Percentiles rank a stretch among this genome's conserved stretches.
Evolutionary conservation across 345 rosid genomes (phyloP).

Genomic region (Sisymbrium irio): DNA sequence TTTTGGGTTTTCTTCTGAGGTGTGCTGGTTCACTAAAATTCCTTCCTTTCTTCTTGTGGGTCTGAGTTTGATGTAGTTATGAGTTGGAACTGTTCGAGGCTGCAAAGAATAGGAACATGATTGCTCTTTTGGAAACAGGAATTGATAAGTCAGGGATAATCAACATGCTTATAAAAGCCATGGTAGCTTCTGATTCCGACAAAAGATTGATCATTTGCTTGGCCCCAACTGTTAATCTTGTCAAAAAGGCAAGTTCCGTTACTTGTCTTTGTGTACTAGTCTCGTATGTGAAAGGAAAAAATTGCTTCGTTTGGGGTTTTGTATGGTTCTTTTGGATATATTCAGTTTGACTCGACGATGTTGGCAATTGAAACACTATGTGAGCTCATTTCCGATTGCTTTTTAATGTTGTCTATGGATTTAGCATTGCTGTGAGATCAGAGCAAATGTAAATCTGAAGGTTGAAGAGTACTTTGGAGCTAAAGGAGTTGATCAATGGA

Average conservation of each 20-base stretch:
- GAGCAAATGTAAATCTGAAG: constrained; percentile 37
- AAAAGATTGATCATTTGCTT: constrained; percentile 65
- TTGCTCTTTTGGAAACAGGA: constrained; percentile 72
- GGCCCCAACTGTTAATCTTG: constrained; percentile 80
- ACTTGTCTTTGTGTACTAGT: neutral
- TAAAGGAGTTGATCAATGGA: constrained; percentile 77
- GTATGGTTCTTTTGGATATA: neutral
- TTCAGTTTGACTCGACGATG: neutral
- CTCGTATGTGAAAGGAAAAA: neutral
- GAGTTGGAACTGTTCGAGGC: constrained; percentile 60
- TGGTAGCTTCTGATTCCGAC: constrained; percentile 34
- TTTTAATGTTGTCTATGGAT: constrained; percentile 10
- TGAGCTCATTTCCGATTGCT: neutral
- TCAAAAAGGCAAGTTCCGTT: constrained; percentile 52
- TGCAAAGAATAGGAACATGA: constrained; percentile 64
- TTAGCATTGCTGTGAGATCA: constrained; percentile 76
- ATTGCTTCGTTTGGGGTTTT: neutral
- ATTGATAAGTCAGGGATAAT: constrained; percentile 67
- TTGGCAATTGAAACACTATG: neutral
- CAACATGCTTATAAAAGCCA: constrained; percentile 57
- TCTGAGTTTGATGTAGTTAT: constrained; percentile 40
- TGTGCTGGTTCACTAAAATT: neutral
- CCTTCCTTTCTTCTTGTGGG: neutral
- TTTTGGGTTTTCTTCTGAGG: constrained; percentile 1
- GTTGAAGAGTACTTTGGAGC: constrained; percentile 78